Evolutionary conservation across 306 rosid species (phyloP).

Genomic region (Dryas octopetala): DNA sequence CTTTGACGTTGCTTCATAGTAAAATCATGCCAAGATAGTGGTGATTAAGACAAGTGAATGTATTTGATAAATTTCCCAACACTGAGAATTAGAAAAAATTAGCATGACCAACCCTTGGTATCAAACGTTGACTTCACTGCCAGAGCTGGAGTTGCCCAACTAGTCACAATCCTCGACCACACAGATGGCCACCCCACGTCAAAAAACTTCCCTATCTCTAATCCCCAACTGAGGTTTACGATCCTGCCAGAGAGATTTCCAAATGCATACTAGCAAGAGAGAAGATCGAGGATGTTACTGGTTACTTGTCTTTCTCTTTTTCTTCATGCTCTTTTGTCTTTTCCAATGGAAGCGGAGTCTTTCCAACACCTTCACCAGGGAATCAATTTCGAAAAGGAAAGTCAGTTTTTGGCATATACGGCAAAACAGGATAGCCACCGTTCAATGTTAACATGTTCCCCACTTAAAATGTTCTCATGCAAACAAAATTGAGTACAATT

Average conservation of each 20-base stretch:
- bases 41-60: too few species aligned
- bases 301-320: constrained; percentile 61
- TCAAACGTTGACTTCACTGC: too few species aligned
- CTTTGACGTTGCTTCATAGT: too few species aligned
- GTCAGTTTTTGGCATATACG: not conserved
- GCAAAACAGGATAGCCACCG: too few species aligned
- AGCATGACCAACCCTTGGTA: too few species aligned
- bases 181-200: constrained; percentile 13
- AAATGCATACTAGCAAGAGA: constrained; percentile 38
- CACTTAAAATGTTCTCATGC: not conserved
- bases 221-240: constrained; percentile 51
- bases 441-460: too few species aligned
- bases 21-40: too few species aligned
- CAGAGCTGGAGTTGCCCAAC: too few species aligned
- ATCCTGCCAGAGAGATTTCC: constrained; percentile 55
- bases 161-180: too few species aligned
- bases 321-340: constrained; percentile 49
- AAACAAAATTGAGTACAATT: not conserved
- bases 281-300: constrained; percentile 43
- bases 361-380: constrained; percentile 57
- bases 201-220: constrained; percentile 64
- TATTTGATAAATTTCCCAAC: too few species aligned
- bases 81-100: too few species aligned
- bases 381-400: not conserved
- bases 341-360: constrained; percentile 90